Base-by-base conservation (phyloP, 148 eudicot genomes). In the Chenopodium album region DNA sequence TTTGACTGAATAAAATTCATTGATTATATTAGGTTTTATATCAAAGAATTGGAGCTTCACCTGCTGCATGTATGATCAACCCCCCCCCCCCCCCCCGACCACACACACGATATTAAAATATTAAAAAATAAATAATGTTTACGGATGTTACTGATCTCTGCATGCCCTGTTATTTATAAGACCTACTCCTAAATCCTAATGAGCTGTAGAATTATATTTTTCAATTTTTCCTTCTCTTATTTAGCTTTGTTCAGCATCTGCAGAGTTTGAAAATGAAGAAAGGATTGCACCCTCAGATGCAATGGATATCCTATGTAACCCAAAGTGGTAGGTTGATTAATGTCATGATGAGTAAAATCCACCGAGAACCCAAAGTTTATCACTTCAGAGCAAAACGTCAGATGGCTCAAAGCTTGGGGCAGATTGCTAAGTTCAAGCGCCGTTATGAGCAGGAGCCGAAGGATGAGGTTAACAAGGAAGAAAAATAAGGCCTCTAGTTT, bases 271-370 rank as follows among this genome's bases (percentile, higher is more conserved):
- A 87, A 80, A 91, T 91, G 94, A 91, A 89, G 90, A 91, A 91
- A 83, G 92, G 94, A 81, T 83, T 91, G 73, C 94, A 91, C 87
- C 94, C 94, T 44, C 94, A 89, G 86, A 77, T 89, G 94, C 92
- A 91, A 78, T 91, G 94, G 94, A 89, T 89, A 81, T 88, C 94
- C 9, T 91, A 89, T 31, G 92, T 91, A 56, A 91, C 90, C 47
- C 94, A 91, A 80, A 89, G 89, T 73, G 93, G 92, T 47, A 85
- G 90, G 47, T 78, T 91, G 91, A 82, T 92, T 74, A 85, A 90
- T 52, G 93, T 95, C 34, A 90, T 91, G 98, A 93, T 95, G 98
- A 88, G 92, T 83, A 95, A 87, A 76, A 91, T 93, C 73, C 91
- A 92, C 87, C 82, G 87, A 62, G 87, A 76, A 68, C 97, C 98